Evolutionary conservation across 306 rosid genomes (phyloP).

Genomic region (Lathyrus sativus): DNA sequence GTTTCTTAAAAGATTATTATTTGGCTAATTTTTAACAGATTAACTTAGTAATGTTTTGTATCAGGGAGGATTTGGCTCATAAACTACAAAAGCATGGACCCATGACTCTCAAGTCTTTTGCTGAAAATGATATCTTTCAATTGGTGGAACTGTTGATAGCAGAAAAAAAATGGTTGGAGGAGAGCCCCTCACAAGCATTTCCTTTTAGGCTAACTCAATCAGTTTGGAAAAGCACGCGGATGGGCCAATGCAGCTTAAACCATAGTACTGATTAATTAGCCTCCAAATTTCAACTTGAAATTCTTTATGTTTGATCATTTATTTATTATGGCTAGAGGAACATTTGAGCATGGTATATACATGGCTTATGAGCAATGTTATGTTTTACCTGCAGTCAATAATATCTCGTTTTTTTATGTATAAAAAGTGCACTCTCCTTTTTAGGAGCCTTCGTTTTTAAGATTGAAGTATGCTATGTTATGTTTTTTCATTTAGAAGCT

Average conservation of each 20-base stretch:
- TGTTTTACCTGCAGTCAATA: too few relatives aligned
- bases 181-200: conserved; percentile 50
- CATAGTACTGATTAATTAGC: neutral
- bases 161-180: conserved; percentile 82
- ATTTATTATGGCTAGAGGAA: neutral
- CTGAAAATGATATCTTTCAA: conserved; percentile 53
- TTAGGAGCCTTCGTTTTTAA: too few relatives aligned
- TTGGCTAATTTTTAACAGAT: conserved; percentile 25
- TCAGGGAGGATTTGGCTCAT: conserved; percentile 68
- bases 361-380: too few relatives aligned
- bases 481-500: too few relatives aligned
- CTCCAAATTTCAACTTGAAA: neutral
- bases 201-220: conserved; percentile 56
- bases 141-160: conserved; percentile 65
- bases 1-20: conserved; percentile 17
- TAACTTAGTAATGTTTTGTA: conserved; percentile 25
- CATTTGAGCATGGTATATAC: conserved; percentile 1
- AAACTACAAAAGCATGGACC: conserved; percentile 65
- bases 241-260: conserved; percentile 9
- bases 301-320: neutral
- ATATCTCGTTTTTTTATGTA: too few relatives aligned
- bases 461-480: too few relatives aligned
- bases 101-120: conserved; percentile 42
- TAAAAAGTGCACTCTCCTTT: too few relatives aligned
- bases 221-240: conserved; percentile 36